Base-by-base conservation (phyloP, 768 basidiomycete genomes). In the Naganishia antarctica region DNA sequence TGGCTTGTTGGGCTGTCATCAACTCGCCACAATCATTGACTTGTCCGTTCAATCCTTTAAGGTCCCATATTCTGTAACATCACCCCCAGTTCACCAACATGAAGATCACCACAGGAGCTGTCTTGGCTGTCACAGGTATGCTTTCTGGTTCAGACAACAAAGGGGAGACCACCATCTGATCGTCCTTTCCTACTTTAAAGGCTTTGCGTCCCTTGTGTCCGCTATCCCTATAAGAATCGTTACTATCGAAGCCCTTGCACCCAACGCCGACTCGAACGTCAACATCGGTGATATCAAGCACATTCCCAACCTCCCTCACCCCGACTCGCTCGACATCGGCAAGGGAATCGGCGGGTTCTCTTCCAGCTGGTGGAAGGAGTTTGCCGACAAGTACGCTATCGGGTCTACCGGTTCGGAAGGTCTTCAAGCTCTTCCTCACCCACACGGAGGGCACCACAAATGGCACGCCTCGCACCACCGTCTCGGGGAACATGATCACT, bases 121-220 rank as follows among this genome's bases (percentile, higher is more conserved):
- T 57, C 11, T n/a, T 57, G 18, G 53, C 31, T 16, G 6, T 57
- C 21, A 25, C 53, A n/a, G 53, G 53, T 57, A 57, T 34, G 53
- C 40, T 6, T 18, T 23, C 50, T 13, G 21, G 21, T 29, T n/a
- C 32, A 4, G 4, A 2, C 6, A 26, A 57, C 37, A 37, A 37
- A 37, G 53, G 21, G 34, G n/a, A 13, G 5, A 11, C 23, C 16
- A 40, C 37, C 1, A 12, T 57, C 37, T 41, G 23, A 26, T 32
- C 2, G 7, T 40, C 32, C 49, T 18, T 50, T 34, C n/a, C n/a
- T 32, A 18, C 3, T 11, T 3, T 13, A 26, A 15, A 57, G 53
- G 53, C 53, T 34, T 57, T 7, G 53, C 37, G 13, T 37, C 53
- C 2, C 34, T 57, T 8, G 53, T 8, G 11, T 40, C 53, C 2